Evolutionary conservation across 139 green algal species (phyloP).

Genomic region (Spirogloea muscicola): DNA sequence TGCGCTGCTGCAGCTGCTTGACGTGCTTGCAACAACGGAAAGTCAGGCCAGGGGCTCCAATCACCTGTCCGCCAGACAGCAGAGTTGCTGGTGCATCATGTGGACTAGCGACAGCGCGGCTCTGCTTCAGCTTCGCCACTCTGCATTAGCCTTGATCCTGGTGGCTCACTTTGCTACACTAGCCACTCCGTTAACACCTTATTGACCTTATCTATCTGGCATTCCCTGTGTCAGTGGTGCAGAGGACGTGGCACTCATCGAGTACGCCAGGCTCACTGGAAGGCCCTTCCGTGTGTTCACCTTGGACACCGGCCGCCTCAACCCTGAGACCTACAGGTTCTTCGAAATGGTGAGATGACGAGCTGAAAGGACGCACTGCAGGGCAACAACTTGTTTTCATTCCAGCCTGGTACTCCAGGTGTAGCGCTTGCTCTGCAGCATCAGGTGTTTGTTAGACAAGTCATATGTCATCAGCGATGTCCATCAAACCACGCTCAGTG

Average conservation of each 20-base stretch:
- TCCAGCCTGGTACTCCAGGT: neutral
- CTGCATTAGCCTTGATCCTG: no score
- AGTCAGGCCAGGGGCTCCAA: no score
- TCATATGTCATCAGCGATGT: neutral
- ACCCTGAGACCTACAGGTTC: slow-evolving; percentile 90
- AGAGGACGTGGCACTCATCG: slow-evolving; percentile 95
- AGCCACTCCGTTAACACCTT: neutral
- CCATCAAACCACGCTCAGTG: neutral
- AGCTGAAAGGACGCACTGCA: neutral
- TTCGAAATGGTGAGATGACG: slow-evolving; percentile 31
- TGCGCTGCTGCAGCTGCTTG: no score
- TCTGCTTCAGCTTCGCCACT: neutral
- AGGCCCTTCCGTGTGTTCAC: slow-evolving; percentile 92
- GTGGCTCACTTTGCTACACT: neutral
- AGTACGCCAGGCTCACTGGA: slow-evolving; percentile 95
- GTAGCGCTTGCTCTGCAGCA: neutral
- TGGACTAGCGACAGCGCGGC: no score
- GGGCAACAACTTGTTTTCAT: neutral
- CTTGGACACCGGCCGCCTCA: slow-evolving; percentile 95
- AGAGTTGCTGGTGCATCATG: no score
- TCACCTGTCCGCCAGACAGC: no score
- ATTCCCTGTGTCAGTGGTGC: slow-evolving; percentile 54
- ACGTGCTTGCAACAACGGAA: no score
- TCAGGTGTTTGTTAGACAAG: neutral
- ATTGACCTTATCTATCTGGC: neutral